Evolutionary conservation across 2,329 filamentous ascomycete species (phyloP).

Genomic region (Blastomyces silverae): DNA sequence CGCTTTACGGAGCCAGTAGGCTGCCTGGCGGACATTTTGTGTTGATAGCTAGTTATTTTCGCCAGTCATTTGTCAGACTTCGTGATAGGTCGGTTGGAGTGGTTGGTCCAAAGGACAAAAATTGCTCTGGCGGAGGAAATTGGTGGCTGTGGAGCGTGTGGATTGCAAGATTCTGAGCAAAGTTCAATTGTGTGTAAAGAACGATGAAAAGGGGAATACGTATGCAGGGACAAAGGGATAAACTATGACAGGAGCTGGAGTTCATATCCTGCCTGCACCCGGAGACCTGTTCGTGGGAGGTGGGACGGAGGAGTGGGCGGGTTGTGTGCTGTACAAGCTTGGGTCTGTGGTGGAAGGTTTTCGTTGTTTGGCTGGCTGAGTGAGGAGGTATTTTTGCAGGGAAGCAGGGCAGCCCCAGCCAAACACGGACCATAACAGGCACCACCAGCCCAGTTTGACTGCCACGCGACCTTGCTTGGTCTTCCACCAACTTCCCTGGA

Average conservation of each 20-base stretch:
- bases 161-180: conserved; percentile 14
- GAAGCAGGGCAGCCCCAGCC: neutral
- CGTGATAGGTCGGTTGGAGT: conserved; percentile 13
- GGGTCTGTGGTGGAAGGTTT: neutral
- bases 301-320: neutral
- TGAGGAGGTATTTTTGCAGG: neutral
- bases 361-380: conserved; percentile 12
- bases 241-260: conserved; percentile 1
- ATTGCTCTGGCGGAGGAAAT: neutral
- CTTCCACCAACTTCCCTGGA: neutral
- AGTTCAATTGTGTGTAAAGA: conserved; percentile 10
- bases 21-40: conserved; percentile 30
- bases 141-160: neutral
- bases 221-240: conserved; percentile 3
- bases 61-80: neutral
- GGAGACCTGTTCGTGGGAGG: neutral
- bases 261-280: conserved; percentile 3
- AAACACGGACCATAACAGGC: conserved; percentile 1
- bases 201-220: conserved; percentile 13
- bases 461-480: conserved; percentile 7
- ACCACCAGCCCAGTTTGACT: neutral
- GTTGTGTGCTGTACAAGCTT: conserved; percentile 8
- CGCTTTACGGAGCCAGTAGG: conserved; percentile 32
- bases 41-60: neutral
- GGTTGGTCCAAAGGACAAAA: conserved; percentile 11